Evolutionary conservation across 1,284 basidiomycete species (phyloP), one percentile per base, ranked within the genome.

Genomic region (Malassezia obtusa): DNA sequence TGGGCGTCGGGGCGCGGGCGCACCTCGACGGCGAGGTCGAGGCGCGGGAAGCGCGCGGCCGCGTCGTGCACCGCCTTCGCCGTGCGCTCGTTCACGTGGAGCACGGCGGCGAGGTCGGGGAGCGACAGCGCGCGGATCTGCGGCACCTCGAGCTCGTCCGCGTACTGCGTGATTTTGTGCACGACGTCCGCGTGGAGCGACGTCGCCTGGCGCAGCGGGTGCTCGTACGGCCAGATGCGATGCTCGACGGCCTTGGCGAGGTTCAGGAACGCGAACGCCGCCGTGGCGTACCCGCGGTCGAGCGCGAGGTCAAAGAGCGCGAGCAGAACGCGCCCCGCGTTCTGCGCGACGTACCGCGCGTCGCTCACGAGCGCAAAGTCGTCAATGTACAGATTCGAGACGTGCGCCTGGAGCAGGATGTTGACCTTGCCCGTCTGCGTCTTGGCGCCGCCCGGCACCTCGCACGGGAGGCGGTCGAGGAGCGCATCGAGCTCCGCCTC

Each of bases 341-440:
- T 99, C 75, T 82, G 75, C 4, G 75, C 66, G 14, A 75, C 87
- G 68, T 95, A 99, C 4, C 85, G 89, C 64, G 84, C 85, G 73
- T 99, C 94, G 0, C 92, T 98, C 2, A 98, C 86, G 47, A 99
- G 79, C 9, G 94, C 94, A 73, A 96, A 99, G 76, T 99, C 94
- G 57, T 95, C 87, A 22, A 96, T 79, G 39, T 79, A 79, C 21
- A 82, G 80, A 48, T 81, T 78, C 22, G 89, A 95, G 58, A 99
- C 89, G 74, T 83, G 87, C 3, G 84, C 86, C 76, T 99, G 94
- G 24, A 99, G 79, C 30, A 99, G 79, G 54, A 98, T 88, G 74
- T 95, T 98, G 75, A 94, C 89, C 78, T 99, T 99, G 48, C 86
- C 88, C 32, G 84, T 80, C 50, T 79, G 81, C n/a, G 83, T 86